Conservation (phyloP, 139 green algal genomes). For the Haematococcus sp. region DNA sequence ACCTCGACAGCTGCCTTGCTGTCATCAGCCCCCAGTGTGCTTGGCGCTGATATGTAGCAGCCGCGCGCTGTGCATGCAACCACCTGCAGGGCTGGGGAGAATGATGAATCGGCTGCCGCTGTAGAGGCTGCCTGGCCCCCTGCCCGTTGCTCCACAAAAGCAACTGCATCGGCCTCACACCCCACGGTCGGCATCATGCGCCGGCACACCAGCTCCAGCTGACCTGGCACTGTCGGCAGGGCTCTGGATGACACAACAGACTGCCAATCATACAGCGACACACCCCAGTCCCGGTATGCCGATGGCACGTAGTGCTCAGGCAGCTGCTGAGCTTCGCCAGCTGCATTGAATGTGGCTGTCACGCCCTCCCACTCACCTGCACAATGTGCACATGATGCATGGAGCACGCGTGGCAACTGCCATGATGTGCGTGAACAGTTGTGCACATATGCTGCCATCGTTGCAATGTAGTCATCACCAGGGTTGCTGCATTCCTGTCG, state of each 20-base stretch:
- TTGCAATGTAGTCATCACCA: too few species aligned
- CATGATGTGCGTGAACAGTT: too few species aligned
- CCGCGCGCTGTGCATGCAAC: not conserved
- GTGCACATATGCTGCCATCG: too few species aligned
- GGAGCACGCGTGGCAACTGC: too few species aligned
- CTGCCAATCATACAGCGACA: slow-evolving; percentile 75
- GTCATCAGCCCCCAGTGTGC: not conserved
- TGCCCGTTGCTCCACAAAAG: slow-evolving; percentile 46
- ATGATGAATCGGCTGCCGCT: not conserved
- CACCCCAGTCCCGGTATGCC: slow-evolving; percentile 41
- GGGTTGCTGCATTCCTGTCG: too few species aligned
- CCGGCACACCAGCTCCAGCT: slow-evolving; percentile 4
- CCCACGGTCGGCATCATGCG: slow-evolving; percentile 76
- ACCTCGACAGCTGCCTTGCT: not conserved
- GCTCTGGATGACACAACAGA: slow-evolving; percentile 9
- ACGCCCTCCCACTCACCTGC: slow-evolving; percentile 19
- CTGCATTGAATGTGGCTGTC: slow-evolving; percentile 13
- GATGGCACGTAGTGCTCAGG: not conserved
- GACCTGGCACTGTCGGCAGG: not conserved
- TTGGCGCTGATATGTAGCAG: not conserved
- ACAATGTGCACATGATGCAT: not conserved
- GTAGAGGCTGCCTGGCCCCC: not conserved
- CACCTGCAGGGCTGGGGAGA: not conserved
- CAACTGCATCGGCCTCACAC: slow-evolving; percentile 78
- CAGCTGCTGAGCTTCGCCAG: not conserved